Base-by-base conservation (phyloP, 768 basidiomycete genomes). In the Lyophyllum atratum region DNA sequence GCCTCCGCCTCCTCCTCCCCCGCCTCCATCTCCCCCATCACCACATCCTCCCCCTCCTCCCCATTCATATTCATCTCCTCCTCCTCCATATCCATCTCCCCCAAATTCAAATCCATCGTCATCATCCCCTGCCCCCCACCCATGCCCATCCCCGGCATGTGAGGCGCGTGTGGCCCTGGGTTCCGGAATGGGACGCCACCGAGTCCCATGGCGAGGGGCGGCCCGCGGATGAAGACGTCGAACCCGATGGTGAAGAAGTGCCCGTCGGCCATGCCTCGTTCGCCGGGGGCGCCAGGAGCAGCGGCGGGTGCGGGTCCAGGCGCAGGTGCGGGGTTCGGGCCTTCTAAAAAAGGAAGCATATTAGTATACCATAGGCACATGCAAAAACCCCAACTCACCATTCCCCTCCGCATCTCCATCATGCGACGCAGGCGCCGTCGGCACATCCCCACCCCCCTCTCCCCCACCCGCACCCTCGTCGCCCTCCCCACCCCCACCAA, bases 171-270 rank as follows among this genome's bases (percentile, higher is more conserved):
- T n/a, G n/a, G n/a, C n/a, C n/a, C n/a, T n/a, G n/a, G n/a, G n/a
- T n/a, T n/a, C n/a, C n/a, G n/a, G n/a, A n/a, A n/a, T n/a, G n/a
- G n/a, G n/a, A n/a, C n/a, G n/a, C n/a, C n/a, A n/a, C n/a, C n/a
- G n/a, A 39, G 34, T 28, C 46, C 56, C 29, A 51, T 45, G n/a
- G n/a, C 29, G 39, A 28, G 25, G 4, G 43, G 42, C 34, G 59
- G 59, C 22, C 53, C 49, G 17, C 66, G 65, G 9, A 76, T 58
- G 54, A 76, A 69, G 65, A 78, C 71, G 53, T 78, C 76, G 26
- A 78, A 59, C n/a, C 77, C 76, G 49, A 78, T 71, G 19, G 76
- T 75, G 24, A 78, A 3, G 5, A 74, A 56, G 42, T 70, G 42
- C 25, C 43, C 40, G 31, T 28, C 9, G 33, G 19, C 12, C 44